phyloP scores from a whole-genome alignment of 306 rosid genomes.

The Rosa multiflora region DNA sequence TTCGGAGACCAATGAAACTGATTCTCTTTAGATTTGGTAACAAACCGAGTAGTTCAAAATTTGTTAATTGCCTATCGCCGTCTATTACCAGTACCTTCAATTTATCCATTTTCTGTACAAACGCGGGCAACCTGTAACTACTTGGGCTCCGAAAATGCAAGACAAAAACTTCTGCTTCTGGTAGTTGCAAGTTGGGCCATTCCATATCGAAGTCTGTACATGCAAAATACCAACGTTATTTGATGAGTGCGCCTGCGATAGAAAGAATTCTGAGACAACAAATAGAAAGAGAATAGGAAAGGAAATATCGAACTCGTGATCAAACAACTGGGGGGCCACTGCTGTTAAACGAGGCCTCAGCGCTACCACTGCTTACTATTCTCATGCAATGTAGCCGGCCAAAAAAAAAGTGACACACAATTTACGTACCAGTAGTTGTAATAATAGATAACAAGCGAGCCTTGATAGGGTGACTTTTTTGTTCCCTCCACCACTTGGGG shows the following conservation, averaged over 20 bases:
- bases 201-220: background rate
- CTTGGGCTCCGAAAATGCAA: background rate
- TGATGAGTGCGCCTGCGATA: too few species aligned
- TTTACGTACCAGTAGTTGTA: background rate
- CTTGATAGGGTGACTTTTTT: background rate
- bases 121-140: background rate
- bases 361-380: too few species aligned
- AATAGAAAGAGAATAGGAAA: too few species aligned
- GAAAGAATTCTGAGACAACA: too few species aligned
- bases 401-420: too few species aligned
- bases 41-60: background rate
- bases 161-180: constrained; percentile 5
- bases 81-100: background rate
- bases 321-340: too few species aligned
- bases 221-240: background rate
- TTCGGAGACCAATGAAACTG: background rate
- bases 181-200: constrained; percentile 1
- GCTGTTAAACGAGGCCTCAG: too few species aligned
- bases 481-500: background rate
- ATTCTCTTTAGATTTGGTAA: background rate
- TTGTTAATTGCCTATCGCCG: background rate
- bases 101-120: constrained; percentile 10
- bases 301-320: too few species aligned
- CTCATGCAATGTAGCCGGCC: too few species aligned
- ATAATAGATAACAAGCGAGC: background rate